Conservation (phyloP, 257 asterid genomes). For the Fraxinus americana region DNA sequence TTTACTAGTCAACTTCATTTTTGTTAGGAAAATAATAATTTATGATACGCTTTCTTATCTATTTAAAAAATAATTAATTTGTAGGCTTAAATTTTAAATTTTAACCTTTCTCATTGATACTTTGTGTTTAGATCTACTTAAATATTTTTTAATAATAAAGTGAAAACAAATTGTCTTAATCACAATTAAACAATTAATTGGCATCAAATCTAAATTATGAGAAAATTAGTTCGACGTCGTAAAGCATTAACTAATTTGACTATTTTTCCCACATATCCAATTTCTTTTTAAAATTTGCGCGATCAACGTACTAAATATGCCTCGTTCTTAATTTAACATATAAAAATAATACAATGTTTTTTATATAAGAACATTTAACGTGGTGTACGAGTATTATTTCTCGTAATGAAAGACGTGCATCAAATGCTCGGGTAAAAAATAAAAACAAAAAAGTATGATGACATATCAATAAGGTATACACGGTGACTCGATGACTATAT, state of each 20-base stretch:
- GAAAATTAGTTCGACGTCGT: not conserved
- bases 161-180: slow-evolving; percentile 37
- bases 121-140: slow-evolving; percentile 35
- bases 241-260: not conserved
- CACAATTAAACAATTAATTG: slow-evolving; percentile 17
- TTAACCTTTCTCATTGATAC: no score
- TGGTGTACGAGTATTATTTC: not conserved
- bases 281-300: no score
- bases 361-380: not conserved
- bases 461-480: no score
- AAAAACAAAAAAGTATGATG: no score
- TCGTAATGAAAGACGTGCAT: not conserved
- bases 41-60: no score
- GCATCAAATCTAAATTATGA: slow-evolving; percentile 22
- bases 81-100: no score
- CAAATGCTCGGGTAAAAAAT: not conserved
- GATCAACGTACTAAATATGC: no score
- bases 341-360: not conserved
- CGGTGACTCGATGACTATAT: no score
- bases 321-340: not conserved
- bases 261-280: not conserved
- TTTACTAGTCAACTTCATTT: no score
- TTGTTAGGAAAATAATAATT: no score
- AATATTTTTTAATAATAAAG: slow-evolving; percentile 29
- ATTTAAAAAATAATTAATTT: no score